Evolutionary conservation across 805 yeast species (phyloP).

Genomic region (Yarrowia bubula): DNA sequence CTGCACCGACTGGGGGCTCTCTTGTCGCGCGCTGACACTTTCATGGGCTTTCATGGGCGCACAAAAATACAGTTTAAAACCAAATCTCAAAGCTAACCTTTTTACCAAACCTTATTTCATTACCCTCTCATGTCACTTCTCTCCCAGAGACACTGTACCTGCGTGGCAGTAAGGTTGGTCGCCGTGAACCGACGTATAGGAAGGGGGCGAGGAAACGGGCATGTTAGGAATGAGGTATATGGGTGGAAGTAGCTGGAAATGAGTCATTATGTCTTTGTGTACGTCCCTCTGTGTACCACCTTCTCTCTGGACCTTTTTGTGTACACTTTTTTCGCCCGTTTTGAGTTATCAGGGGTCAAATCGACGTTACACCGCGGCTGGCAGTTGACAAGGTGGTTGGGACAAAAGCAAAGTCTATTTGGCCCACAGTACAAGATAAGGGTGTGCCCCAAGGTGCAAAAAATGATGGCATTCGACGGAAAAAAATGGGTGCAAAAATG

Average conservation of each 20-base stretch:
- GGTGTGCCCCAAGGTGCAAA: neutral
- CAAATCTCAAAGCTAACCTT: neutral
- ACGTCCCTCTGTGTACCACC: too few relatives aligned
- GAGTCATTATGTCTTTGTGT: too few relatives aligned
- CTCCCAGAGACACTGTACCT: constrained; percentile 19
- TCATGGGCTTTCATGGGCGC: constrained; percentile 1
- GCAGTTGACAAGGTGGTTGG: neutral
- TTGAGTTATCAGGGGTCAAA: constrained; percentile 23
- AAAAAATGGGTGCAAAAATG: neutral
- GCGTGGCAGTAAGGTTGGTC: neutral
- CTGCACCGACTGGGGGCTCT: too few relatives aligned
- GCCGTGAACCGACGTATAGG: neutral
- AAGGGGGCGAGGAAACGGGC: neutral
- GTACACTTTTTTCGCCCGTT: neutral
- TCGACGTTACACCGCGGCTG: constrained; percentile 27
- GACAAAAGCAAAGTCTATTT: neutral
- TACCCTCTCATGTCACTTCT: neutral
- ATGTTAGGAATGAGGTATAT: too few relatives aligned
- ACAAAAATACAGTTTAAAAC: neutral
- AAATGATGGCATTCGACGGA: neutral
- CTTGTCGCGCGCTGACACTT: too few relatives aligned
- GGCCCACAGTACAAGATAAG: neutral
- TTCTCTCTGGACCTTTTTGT: neutral
- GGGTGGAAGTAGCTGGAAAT: too few relatives aligned
- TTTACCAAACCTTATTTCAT: neutral